Percentiles rank a stretch among this genome's conserved stretches.
These are phyloP conservation scores for Balansia obtecta DNA, from an alignment of 2,329 filamentous ascomycete species.

Conservation along the genomic window DNA sequence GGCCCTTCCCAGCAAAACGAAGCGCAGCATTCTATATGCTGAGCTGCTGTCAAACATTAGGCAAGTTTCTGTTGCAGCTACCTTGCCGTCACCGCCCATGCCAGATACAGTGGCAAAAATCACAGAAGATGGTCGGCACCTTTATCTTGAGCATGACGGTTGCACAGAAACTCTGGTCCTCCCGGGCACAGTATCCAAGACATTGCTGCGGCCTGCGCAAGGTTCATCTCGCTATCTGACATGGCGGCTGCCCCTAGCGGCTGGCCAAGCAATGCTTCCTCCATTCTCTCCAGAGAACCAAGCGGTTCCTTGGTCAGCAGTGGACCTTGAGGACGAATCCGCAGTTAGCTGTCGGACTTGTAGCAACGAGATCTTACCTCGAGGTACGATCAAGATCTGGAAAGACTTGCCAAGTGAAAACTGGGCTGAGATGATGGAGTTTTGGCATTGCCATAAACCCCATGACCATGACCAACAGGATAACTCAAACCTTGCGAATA, in stretches of 20 bases:
- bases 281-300: conserved; percentile 24
- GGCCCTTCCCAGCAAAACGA: neutral
- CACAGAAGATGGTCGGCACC: conserved; percentile 28
- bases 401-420: conserved; percentile 92
- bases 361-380: conserved; percentile 23
- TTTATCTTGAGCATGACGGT: conserved; percentile 37
- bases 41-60: conserved; percentile 53
- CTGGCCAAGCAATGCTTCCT: conserved; percentile 11
- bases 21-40: conserved; percentile 39
- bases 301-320: conserved; percentile 43
- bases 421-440: conserved; percentile 99
- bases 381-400: conserved; percentile 45
- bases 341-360: conserved; percentile 32
- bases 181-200: conserved; percentile 27
- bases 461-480: conserved; percentile 37
- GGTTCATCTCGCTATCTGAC: conserved; percentile 24
- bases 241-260: conserved; percentile 39
- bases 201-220: conserved; percentile 25
- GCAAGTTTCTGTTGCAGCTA: conserved; percentile 47
- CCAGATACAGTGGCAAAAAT: conserved; percentile 31
- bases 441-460: conserved; percentile 99
- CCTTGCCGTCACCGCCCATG: conserved; percentile 31
- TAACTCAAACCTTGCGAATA: conserved; percentile 39
- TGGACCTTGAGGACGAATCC: conserved; percentile 28
- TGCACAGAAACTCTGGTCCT: conserved; percentile 23